A percentile compares a stretch with the other conserved stretches of the same genome.
These are phyloP conservation scores for Raffaelea albimanens DNA, from an alignment of 2,329 filamentous ascomycete species.

Conservation along the genomic window DNA sequence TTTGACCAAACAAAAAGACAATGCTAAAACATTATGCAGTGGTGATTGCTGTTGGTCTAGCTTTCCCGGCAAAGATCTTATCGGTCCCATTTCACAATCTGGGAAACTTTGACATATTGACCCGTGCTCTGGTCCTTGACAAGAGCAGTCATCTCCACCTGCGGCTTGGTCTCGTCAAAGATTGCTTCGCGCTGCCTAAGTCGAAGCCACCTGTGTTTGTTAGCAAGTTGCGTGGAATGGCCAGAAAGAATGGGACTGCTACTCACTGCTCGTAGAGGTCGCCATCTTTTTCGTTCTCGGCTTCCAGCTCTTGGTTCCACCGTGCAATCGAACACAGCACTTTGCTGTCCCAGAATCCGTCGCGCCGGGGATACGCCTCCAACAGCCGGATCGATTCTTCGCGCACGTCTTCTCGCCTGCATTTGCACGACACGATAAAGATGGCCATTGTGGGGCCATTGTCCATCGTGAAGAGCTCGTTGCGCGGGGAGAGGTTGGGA, in stretches of 20 bases:
- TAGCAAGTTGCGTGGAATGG: not conserved
- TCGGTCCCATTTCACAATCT: slow-evolving; percentile 5
- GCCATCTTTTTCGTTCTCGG: slow-evolving; percentile 21
- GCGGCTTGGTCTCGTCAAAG: slow-evolving; percentile 6
- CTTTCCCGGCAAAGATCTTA: not conserved
- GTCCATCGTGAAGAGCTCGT: slow-evolving; percentile 32
- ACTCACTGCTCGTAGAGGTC: slow-evolving; percentile 22
- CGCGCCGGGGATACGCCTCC: slow-evolving; percentile 28
- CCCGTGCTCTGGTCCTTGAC: slow-evolving; percentile 6
- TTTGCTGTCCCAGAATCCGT: slow-evolving; percentile 32
- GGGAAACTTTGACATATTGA: slow-evolving; percentile 4
- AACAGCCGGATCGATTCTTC: slow-evolving; percentile 31
- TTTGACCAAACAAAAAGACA: no score
- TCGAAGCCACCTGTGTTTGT: slow-evolving; percentile 4
- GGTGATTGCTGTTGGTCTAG: not conserved
- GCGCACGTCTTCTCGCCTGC: slow-evolving; percentile 27
- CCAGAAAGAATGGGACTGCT: not conserved
- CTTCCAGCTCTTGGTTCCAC: slow-evolving; percentile 26
- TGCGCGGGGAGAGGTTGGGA: slow-evolving; percentile 9
- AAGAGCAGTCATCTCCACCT: slow-evolving; percentile 7
- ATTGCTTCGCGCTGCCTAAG: slow-evolving; percentile 3
- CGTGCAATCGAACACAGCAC: slow-evolving; percentile 28
- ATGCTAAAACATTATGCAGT: no score
- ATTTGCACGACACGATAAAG: slow-evolving; percentile 30
- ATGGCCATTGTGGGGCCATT: slow-evolving; percentile 35